These are phyloP conservation scores for Pholiota molesta DNA, from an alignment of 768 basidiomycete species.

Conservation along the genomic window DNA sequence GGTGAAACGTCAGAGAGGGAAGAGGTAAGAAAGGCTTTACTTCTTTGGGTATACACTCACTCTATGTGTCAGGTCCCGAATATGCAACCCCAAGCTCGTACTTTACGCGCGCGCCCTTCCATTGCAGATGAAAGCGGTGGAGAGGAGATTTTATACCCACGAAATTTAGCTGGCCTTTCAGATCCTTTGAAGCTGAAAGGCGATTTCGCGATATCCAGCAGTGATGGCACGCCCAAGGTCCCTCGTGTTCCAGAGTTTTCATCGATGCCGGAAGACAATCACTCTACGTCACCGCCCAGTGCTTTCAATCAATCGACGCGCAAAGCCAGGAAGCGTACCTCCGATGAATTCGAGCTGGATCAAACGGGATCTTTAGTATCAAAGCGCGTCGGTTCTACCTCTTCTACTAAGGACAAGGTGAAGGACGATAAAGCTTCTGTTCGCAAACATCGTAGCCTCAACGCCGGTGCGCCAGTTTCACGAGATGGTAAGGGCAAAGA, in stretches of 20 bases:
- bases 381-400: slow-evolving; percentile 42
- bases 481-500: slow-evolving; percentile 55
- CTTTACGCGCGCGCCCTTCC: slow-evolving; percentile 64
- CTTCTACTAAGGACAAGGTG: slow-evolving; percentile 43
- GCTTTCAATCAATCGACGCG: slow-evolving; percentile 58
- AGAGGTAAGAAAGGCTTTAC: slow-evolving; percentile 49
- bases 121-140: slow-evolving; percentile 85
- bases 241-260: slow-evolving; percentile 36
- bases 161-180: slow-evolving; percentile 43
- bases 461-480: slow-evolving; percentile 43
- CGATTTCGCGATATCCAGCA: slow-evolving; percentile 16
- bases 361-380: slow-evolving; percentile 62
- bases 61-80: slow-evolving; percentile 41
- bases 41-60: slow-evolving; percentile 11
- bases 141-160: slow-evolving; percentile 88
- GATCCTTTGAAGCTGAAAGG: slow-evolving; percentile 37
- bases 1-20: slow-evolving; percentile 74
- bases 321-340: slow-evolving; percentile 73
- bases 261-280: slow-evolving; percentile 26
- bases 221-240: slow-evolving; percentile 30
- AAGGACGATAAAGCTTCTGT: slow-evolving; percentile 55
- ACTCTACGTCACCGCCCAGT: slow-evolving; percentile 60
- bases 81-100: slow-evolving; percentile 45
- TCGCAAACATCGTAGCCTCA: slow-evolving; percentile 77
- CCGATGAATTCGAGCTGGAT: slow-evolving; percentile 84